Percentiles rank a stretch among this genome's conserved stretches.
These are phyloP conservation scores for Candida nanaspora DNA, from an alignment of 805 yeast genomes.

Conservation along the genomic window DNA sequence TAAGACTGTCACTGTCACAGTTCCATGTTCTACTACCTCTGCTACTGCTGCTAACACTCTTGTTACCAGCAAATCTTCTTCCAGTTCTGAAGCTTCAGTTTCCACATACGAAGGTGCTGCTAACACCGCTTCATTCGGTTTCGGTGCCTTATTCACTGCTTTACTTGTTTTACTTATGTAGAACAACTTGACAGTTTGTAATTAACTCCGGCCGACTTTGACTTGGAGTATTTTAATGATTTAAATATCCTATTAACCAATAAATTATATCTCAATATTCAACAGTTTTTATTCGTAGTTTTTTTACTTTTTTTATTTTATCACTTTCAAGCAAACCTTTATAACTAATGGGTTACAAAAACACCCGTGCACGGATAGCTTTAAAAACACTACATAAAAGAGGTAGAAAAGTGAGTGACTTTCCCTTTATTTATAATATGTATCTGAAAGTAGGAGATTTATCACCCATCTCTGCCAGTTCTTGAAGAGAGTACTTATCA, in stretches of 20 bases:
- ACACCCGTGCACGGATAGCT: no score
- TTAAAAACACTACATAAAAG: no score
- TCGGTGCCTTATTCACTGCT: not conserved
- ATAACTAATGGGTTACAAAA: no score
- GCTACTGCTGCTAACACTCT: slow-evolving; percentile 3
- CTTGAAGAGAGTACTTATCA: slow-evolving; percentile 18
- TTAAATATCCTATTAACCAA: not conserved
- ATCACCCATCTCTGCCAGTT: slow-evolving; percentile 33
- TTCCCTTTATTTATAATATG: slow-evolving; percentile 1
- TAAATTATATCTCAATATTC: no score
- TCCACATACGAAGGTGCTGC: slow-evolving; percentile 9
- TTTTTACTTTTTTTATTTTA: no score
- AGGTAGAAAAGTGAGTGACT: not conserved
- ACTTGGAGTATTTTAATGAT: no score
- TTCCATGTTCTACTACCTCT: slow-evolving; percentile 1
- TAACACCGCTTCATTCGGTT: not conserved
- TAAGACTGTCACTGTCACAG: slow-evolving; percentile 4
- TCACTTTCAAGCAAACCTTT: no score
- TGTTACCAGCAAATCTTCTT: slow-evolving; percentile 1
- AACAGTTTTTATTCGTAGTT: no score
- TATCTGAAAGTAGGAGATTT: slow-evolving; percentile 33
- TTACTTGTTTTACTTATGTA: not conserved
- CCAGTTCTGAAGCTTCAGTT: slow-evolving; percentile 1
- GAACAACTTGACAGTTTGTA: not conserved
- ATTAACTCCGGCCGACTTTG: no score